Percentiles rank a stretch among this genome's conserved stretches.
Conservation (phyloP, 495 filamentous ascomycete genomes). For the Podospora australis region DNA sequence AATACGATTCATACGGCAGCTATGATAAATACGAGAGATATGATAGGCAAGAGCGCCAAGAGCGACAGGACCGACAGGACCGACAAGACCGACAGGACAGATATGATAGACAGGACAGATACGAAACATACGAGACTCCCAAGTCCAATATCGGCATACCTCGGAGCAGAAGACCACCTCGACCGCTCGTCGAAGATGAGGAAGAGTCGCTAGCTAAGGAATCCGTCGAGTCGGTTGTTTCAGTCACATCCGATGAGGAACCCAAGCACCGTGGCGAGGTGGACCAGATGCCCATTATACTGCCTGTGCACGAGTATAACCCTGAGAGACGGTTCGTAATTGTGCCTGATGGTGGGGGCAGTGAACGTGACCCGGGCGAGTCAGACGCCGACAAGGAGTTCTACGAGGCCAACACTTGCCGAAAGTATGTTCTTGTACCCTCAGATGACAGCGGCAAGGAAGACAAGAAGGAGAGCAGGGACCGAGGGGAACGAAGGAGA, state of each 20-base stretch:
- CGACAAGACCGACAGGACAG: background rate
- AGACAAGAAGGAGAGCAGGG: conserved; percentile 14
- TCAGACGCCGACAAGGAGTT: conserved; percentile 17
- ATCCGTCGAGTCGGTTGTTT: conserved; percentile 22
- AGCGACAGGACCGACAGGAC: too few species aligned
- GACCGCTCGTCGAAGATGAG: conserved; percentile 43
- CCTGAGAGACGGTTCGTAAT: conserved; percentile 43
- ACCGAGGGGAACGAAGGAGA: background rate
- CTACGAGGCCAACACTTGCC: conserved; percentile 38
- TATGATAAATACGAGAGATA: background rate
- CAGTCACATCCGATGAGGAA: conserved; percentile 29
- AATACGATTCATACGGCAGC: conserved; percentile 6
- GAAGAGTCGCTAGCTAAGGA: conserved; percentile 39
- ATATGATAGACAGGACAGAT: background rate
- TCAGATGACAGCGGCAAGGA: conserved; percentile 9
- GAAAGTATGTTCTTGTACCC: conserved; percentile 27
- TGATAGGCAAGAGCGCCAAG: conserved; percentile 6
- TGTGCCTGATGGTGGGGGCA: conserved; percentile 24
- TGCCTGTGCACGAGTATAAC: conserved; percentile 38
- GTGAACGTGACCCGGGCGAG: too few species aligned
- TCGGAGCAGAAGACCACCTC: conserved; percentile 25
- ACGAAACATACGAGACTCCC: conserved; percentile 1
- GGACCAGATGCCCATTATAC: conserved; percentile 37
- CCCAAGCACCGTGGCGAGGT: conserved; percentile 36
- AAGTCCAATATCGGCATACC: conserved; percentile 12